phyloP scores from a whole-genome alignment of 352 stramenopile genomes.

The Phytophthora sp. region DNA sequence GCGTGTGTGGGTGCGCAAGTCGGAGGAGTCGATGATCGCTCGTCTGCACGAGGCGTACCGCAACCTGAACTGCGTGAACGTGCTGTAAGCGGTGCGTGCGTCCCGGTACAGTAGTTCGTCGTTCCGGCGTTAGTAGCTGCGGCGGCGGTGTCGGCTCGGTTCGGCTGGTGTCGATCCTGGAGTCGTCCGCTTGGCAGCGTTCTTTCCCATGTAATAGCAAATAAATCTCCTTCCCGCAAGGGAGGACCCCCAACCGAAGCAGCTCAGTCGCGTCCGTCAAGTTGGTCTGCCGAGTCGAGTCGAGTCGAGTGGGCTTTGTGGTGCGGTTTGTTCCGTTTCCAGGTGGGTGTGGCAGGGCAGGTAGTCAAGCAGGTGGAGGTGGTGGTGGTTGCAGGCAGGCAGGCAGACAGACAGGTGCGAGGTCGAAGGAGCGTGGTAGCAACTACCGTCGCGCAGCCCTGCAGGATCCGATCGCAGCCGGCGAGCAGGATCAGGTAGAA shows the following conservation, averaged over 20 bases:
- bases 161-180: background rate
- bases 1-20: constrained; percentile 97
- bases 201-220: constrained; percentile 39
- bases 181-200: background rate
- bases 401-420: too few species aligned
- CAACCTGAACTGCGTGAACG: constrained; percentile 87
- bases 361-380: too few species aligned
- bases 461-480: too few species aligned
- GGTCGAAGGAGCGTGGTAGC: too few species aligned
- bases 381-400: too few species aligned
- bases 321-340: too few species aligned
- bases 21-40: constrained; percentile 94
- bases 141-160: background rate
- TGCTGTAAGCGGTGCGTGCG: constrained; percentile 31
- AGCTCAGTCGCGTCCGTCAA: too few species aligned
- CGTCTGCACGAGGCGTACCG: constrained; percentile 92
- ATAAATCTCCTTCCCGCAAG: constrained; percentile 16
- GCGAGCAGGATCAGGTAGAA: too few species aligned
- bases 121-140: constrained; percentile 16
- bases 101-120: background rate
- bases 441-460: too few species aligned
- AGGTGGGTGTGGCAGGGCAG: too few species aligned
- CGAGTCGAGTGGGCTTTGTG: too few species aligned
- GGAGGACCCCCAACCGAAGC: constrained; percentile 3
- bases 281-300: too few species aligned